Evolutionary conservation across 345 rosid species (phyloP), one percentile per base, ranked within the genome.

Genomic region (Geranium rotundifolium): DNA sequence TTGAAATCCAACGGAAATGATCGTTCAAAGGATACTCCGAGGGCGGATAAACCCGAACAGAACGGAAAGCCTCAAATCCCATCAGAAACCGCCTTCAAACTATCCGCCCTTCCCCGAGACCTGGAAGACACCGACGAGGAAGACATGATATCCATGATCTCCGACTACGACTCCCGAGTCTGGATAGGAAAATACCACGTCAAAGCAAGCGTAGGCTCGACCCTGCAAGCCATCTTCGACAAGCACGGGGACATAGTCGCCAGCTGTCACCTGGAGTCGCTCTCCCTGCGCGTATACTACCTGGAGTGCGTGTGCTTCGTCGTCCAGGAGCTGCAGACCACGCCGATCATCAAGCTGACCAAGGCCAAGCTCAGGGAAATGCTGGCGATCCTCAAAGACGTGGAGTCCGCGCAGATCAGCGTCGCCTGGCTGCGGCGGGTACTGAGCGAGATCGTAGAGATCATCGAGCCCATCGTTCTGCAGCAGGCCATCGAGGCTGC

Each of bases 171-270:
- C 71, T 78, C 85, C 7, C 72, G 79, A 55, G 84, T 82, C 17
- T 70, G 80, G 2, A 82, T 90, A 0, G 89, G 84, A 57, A 80
- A 81, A 65, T 84, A 90, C 82, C 80, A 73, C 18, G 95, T 85
- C 69, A 70, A 78, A 54, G 73, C 77, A 61, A 77, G 75, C 64
- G 66, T 75, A 39, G 77, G 89, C 15, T 59, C 80, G 5, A 74
- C 68, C 61, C 81, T 90, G 56, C 75, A 77, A 64, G 58, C 64
- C 29, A 79, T 90, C 73, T 41, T 90, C 0, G 72, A 76, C 20
- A 90, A 82, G 66, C 77, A 85, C 18, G 97, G 97, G 56, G 92
- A 90, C 63, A 82, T 90, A 57, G 95, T 90, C 8, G 84, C 85
- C 59, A 77, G 80, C 60, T 85, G 87, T 34, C 72, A 72, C 56